Conservation (phyloP, 495 filamentous ascomycete species). For the Penicillium soppii region DNA sequence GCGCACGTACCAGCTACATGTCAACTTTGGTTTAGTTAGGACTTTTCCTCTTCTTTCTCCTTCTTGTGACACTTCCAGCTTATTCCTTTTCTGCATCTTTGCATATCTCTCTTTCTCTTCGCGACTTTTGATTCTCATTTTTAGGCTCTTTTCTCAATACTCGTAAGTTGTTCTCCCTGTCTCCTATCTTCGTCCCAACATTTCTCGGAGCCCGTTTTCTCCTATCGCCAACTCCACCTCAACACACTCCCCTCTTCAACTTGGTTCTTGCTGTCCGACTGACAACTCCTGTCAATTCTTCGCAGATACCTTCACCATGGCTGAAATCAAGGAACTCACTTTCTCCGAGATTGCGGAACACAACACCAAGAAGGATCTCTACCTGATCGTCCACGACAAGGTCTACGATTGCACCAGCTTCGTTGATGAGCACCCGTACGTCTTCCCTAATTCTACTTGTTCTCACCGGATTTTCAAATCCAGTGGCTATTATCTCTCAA, state of each 20-base stretch:
- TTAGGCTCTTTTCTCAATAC: not conserved
- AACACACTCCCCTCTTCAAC: not conserved
- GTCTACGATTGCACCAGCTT: conserved; percentile 89
- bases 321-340: conserved; percentile 68
- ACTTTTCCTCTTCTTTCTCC: conserved; percentile 7
- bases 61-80: conserved; percentile 12
- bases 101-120: conserved; percentile 1
- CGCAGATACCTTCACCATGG: conserved; percentile 51
- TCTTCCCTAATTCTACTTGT: conserved; percentile 21
- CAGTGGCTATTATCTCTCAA: not conserved
- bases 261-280: conserved; percentile 9
- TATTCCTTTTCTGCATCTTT: conserved; percentile 5
- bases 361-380: conserved; percentile 94
- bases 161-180: not conserved
- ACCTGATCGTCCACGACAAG: conserved; percentile 90
- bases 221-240: conserved; percentile 6
- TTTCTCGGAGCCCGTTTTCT: conserved; percentile 5
- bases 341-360: conserved; percentile 83
- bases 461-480: not conserved
- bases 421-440: conserved; percentile 99
- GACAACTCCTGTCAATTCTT: conserved; percentile 1
- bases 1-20: conserved; percentile 12
- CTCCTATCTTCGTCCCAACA: not conserved
- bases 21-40: conserved; percentile 6
- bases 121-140: conserved; percentile 2